Base-by-base conservation (phyloP, 2,329 filamentous ascomycete species). In the Amphichorda felina region DNA sequence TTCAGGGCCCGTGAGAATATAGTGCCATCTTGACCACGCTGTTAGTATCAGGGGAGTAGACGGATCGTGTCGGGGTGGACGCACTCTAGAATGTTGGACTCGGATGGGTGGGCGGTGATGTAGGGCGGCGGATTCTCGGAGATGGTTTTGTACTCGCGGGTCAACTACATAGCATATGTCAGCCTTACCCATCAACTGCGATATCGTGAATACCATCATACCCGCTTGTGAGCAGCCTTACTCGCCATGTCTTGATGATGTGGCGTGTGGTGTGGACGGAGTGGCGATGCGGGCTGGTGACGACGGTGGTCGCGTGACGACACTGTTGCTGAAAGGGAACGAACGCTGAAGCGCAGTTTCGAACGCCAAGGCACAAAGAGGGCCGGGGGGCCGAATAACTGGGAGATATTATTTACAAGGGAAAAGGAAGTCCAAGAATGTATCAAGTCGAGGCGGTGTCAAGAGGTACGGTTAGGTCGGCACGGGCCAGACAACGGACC, bases 1-100 rank as follows among this genome's bases (percentile, higher is more conserved):
- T 41, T 93, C 87, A 24, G 91, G 89, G 2, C 91, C 91, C 26
- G 88, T 95, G 45, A 96, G 82, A 53, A 95, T 84, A 63, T 93
- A 94, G 63, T 94, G 86, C 86, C 86, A 94, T 63, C 80, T 83
- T 50, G 24, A 34, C 30, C 42, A 38, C 31, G 35, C 26, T 21
- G 27, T 33, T 8, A 39, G 28, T 34, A 31, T 32, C 25, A 27
- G 24, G n/a, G 31, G 14, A 29, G 30, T 17, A 13, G 9, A 18
- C 6, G 14, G 15, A 10, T 22, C 21, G n/a, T 29, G 27, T 31
- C 24, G n/a, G n/a, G n/a, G n/a, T 39, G 7, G 26, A 57, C 73
- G 40, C 61, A 85, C 81, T 95, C 88, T 33, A 95, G 72, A 45
- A 94, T 94, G 57, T 94, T 94, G 29, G 75, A 72, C 45, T 94